These are phyloP conservation scores for Larix kaempferi DNA, from an alignment of 75 land plant genomes.

Conservation along the genomic window DNA sequence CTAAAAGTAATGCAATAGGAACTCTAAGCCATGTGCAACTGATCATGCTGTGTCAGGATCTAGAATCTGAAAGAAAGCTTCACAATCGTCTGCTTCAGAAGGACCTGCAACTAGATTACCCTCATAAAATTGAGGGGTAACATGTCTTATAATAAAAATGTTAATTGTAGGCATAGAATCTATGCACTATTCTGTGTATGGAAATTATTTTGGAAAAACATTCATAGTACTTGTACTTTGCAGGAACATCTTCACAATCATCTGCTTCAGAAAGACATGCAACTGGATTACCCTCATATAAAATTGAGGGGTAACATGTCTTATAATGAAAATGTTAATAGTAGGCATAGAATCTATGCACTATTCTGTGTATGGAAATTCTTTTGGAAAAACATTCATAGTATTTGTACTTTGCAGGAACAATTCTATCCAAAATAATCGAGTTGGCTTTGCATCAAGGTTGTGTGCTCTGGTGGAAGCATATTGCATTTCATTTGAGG, in stretches of 20 bases:
- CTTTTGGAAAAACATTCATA: not conserved
- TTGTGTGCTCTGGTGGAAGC: slow-evolving; percentile 61
- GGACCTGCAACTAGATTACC: too few relatives aligned
- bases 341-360: not conserved
- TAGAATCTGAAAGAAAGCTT: too few relatives aligned
- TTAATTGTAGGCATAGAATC: not conserved
- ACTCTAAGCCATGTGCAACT: too few relatives aligned
- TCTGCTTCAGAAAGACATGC: too few relatives aligned
- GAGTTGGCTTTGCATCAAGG: slow-evolving; percentile 85
- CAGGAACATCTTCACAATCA: slow-evolving; percentile 17
- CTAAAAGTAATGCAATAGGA: too few relatives aligned
- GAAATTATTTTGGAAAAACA: not conserved
- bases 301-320: too few relatives aligned
- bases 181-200: not conserved
- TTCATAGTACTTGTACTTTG: not conserved
- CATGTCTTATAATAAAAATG: not conserved
- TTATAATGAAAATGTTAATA: not conserved
- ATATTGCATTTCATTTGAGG: slow-evolving; percentile 56
- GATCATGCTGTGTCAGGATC: too few relatives aligned
- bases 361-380: not conserved
- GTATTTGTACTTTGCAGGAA: slow-evolving; percentile 22
- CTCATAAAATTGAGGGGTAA: too few relatives aligned
- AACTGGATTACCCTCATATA: too few relatives aligned
- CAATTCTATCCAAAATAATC: slow-evolving; percentile 18
- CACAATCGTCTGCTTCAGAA: too few relatives aligned